A percentile compares a stretch with the other conserved stretches of the same genome.
Evolutionary conservation across 2,329 filamentous ascomycete genomes (phyloP).

Genomic region (Sporothrix mexicana): DNA sequence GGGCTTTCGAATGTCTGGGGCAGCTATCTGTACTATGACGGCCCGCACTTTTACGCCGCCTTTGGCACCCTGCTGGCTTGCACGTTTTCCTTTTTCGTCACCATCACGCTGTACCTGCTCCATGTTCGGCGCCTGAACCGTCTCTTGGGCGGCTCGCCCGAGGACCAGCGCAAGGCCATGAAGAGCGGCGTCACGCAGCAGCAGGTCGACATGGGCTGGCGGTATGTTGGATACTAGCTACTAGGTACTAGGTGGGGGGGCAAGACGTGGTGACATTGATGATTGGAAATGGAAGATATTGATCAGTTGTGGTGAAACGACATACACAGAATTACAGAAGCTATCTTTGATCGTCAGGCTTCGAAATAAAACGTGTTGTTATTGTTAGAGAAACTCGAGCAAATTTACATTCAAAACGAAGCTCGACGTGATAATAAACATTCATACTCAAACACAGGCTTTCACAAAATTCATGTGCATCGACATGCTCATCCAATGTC

Average conservation of each 20-base stretch:
- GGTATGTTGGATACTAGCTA: conserved; percentile 35
- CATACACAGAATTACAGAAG: background rate
- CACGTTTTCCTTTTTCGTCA: conserved; percentile 36
- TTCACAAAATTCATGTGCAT: background rate
- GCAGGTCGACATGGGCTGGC: conserved; percentile 41
- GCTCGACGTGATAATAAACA: background rate
- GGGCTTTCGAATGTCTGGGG: conserved; percentile 47
- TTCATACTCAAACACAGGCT: background rate
- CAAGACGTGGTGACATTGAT: background rate
- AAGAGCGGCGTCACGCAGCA: conserved; percentile 41
- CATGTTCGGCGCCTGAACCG: conserved; percentile 39
- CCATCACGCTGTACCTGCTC: conserved; percentile 39
- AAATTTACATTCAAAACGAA: background rate
- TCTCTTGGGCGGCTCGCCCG: conserved; percentile 36
- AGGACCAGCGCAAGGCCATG: conserved; percentile 37
- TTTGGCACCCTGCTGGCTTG: conserved; percentile 40
- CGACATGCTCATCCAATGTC: background rate
- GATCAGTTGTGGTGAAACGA: background rate
- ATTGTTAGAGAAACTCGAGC: background rate
- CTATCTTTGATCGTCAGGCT: background rate
- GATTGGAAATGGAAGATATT: background rate
- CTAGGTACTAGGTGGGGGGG: no score
- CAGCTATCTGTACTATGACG: conserved; percentile 44
- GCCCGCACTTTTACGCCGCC: conserved; percentile 39
- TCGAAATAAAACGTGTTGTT: background rate